Conservation (phyloP, 129 eudicot species). For the Kitagawia praeruptora region DNA sequence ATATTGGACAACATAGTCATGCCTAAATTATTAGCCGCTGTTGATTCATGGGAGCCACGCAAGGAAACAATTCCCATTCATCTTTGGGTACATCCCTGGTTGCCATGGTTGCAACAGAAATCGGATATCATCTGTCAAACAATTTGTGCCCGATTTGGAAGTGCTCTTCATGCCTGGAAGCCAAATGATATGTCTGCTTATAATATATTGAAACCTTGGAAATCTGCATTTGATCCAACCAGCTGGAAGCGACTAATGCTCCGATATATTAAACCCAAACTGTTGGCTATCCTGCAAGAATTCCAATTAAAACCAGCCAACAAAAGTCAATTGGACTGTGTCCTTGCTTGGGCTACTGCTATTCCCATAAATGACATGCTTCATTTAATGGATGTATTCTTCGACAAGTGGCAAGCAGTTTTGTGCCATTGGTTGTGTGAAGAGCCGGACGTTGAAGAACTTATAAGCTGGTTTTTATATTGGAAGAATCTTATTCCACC, state of each 20-base stretch:
- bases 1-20: slow-evolving; percentile 44
- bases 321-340: slow-evolving; percentile 45
- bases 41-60: slow-evolving; percentile 47
- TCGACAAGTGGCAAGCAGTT: slow-evolving; percentile 70
- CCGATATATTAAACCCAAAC: slow-evolving; percentile 54
- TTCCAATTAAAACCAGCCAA: slow-evolving; percentile 69
- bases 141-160: slow-evolving; percentile 46
- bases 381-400: slow-evolving; percentile 62
- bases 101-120: slow-evolving; percentile 37
- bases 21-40: slow-evolving; percentile 46
- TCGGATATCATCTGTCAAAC: slow-evolving; percentile 33
- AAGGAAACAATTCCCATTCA: slow-evolving; percentile 51
- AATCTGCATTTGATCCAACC: slow-evolving; percentile 56
- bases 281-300: slow-evolving; percentile 48
- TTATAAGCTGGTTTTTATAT: slow-evolving; percentile 50
- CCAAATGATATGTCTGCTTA: slow-evolving; percentile 70
- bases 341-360: slow-evolving; percentile 58
- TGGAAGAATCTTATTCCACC: slow-evolving; percentile 65
- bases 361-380: slow-evolving; percentile 64
- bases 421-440: slow-evolving; percentile 65
- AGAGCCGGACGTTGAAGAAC: slow-evolving; percentile 57
- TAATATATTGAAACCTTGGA: slow-evolving; percentile 68
- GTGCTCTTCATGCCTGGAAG: slow-evolving; percentile 78
- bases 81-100: slow-evolving; percentile 48
- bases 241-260: slow-evolving; percentile 85